phyloP scores from a whole-genome alignment of 2,329 filamentous ascomycete species.

The Diaporthe batatas region DNA sequence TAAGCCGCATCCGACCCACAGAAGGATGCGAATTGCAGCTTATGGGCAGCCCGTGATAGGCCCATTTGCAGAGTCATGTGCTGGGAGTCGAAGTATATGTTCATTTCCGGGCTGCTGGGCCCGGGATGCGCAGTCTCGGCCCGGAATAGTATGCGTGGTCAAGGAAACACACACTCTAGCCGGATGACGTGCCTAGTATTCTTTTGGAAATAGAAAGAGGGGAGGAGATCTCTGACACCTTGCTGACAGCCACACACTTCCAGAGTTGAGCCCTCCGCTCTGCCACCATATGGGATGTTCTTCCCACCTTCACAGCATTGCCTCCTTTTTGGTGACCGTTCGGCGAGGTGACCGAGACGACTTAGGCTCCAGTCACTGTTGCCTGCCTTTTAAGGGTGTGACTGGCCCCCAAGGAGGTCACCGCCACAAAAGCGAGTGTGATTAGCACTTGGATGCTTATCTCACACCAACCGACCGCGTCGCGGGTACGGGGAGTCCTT shows the following conservation, averaged over 20 bases:
- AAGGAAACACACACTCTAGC: neutral
- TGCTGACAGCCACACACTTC: conserved; percentile 4
- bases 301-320: neutral
- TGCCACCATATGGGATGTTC: conserved; percentile 4
- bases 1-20: conserved; percentile 29
- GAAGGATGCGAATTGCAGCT: conserved; percentile 21
- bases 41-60: conserved; percentile 13
- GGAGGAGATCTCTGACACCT: neutral
- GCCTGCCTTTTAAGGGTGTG: conserved; percentile 27
- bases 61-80: conserved; percentile 9
- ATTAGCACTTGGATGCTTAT: neutral
- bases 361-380: conserved; percentile 13
- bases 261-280: neutral
- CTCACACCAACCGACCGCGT: neutral
- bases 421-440: neutral
- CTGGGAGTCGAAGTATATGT: conserved; percentile 7
- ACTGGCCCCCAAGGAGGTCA: conserved; percentile 18
- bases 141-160: neutral
- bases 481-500: neutral
- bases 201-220: conserved; percentile 6
- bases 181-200: conserved; percentile 27
- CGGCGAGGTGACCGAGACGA: conserved; percentile 4
- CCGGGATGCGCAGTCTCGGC: neutral
- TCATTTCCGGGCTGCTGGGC: conserved; percentile 23
- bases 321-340: neutral